Base-by-base conservation (phyloP, 1,284 basidiomycete genomes). In the Neonothopanus nambi region DNA sequence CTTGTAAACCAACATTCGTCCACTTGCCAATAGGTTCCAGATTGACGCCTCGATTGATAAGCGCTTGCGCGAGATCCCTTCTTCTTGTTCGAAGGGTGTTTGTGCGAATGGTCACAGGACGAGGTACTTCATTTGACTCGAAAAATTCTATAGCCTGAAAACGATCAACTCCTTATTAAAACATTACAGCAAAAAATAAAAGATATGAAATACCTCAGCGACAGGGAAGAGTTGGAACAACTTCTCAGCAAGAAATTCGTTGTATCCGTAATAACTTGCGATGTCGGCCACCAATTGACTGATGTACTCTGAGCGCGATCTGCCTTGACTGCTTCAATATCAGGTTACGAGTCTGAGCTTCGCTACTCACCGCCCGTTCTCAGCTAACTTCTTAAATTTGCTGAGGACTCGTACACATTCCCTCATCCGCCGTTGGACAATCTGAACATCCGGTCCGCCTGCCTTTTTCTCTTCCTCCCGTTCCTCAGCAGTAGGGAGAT, bases 11-110 rank as follows among this genome's bases (percentile, higher is more conserved):
- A 57, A 98, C 95, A 67, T 98, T 98, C 48, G 91, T 93, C 97
- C 97, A 99, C 71, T 97, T 97, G 28, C 97, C 97, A 59, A 99
- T 94, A 6, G 97, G 95, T 70, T 99, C 96, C 57, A 99, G 82
- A 64, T 93, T 95, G 57, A 98, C 97, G 40, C 97, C 95, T 51
- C 97, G 87, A 70, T 97, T 98, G 68, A 99, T 91, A 40, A 99
- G 80, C 1, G 87, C 83, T 71, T 99, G 97, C 0, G 94, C 96
- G 51, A 99, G 84, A 69, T 99, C 97, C 47, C 96, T 84, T 56
- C 97, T 81, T 56, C 96, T 84, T 1, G 95, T 95, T 58, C 93
- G 91, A 13, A 99, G 81, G 5, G 96, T 99, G 72, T 99, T 99
- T 47, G 95, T 95, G 51, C 97, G 90, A 66, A 99, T 98, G 5